Evolutionary conservation across 768 basidiomycete genomes (phyloP).

Genomic region (Pleurotus platypus): DNA sequence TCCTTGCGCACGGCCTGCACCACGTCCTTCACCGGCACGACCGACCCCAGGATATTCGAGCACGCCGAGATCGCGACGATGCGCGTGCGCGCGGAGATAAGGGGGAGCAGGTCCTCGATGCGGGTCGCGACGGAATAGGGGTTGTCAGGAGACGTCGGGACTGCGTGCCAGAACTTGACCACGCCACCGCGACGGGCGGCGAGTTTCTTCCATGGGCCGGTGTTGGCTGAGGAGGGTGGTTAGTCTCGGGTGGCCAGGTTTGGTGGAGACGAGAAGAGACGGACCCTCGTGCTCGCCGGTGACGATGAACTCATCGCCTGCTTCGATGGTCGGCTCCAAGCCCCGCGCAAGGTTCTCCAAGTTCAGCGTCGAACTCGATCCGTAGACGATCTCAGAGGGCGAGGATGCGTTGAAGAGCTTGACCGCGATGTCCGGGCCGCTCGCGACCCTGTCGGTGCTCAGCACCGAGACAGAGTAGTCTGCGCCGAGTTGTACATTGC

Average conservation of each 20-base stretch:
- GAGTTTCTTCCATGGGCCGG: slow-evolving; percentile 73
- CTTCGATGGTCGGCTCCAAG: slow-evolving; percentile 48
- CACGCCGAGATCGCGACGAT: slow-evolving; percentile 72
- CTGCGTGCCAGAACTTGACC: slow-evolving; percentile 58
- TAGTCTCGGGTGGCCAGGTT: no score
- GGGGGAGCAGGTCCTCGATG: slow-evolving; percentile 52
- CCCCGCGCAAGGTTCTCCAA: slow-evolving; percentile 67
- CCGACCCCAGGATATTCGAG: slow-evolving; percentile 71
- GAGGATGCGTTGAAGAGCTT: slow-evolving; percentile 64
- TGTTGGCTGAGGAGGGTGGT: slow-evolving; percentile 49
- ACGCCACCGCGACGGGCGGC: slow-evolving; percentile 52
- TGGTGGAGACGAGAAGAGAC: slow-evolving; percentile 2
- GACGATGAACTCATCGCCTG: slow-evolving; percentile 74
- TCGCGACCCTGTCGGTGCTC: slow-evolving; percentile 44
- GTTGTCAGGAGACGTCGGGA: slow-evolving; percentile 47
- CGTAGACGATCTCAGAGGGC: slow-evolving; percentile 62
- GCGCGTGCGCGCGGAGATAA: slow-evolving; percentile 64
- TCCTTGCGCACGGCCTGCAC: slow-evolving; percentile 46
- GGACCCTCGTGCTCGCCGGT: slow-evolving; percentile 78
- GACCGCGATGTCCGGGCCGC: slow-evolving; percentile 48
- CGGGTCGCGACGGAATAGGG: slow-evolving; percentile 62
- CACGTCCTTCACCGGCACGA: slow-evolving; percentile 58
- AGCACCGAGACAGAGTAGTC: slow-evolving; percentile 57
- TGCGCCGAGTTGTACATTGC: slow-evolving; percentile 70
- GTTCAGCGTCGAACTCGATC: slow-evolving; percentile 63